These are phyloP conservation scores for Umbelopsis sp. DNA, from an alignment of 192 early-diverging fungal species.

Conservation along the genomic window DNA sequence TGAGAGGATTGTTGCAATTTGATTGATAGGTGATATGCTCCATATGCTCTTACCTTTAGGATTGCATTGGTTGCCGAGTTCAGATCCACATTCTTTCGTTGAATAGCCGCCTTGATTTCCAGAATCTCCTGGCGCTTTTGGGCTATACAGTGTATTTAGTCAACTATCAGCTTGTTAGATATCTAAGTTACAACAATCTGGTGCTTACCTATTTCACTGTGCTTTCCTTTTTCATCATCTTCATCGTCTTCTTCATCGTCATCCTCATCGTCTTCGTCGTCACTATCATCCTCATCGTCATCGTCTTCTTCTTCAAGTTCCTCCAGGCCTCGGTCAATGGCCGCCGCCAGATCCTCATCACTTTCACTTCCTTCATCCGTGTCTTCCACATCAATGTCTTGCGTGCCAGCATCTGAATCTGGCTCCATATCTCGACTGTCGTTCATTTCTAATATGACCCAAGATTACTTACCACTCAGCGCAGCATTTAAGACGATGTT, in stretches of 20 bases:
- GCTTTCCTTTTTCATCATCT: conserved; percentile 39
- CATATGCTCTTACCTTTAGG: conserved; percentile 57
- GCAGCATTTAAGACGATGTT: conserved; percentile 22
- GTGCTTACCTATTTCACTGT: conserved; percentile 44
- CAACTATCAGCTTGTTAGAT: conserved; percentile 5
- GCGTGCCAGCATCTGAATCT: conserved; percentile 36
- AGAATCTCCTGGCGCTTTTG: conserved; percentile 64
- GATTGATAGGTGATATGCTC: not conserved
- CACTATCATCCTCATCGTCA: conserved; percentile 52
- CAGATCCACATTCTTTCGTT: conserved; percentile 56
- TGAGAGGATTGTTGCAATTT: not conserved
- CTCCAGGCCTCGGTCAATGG: conserved; percentile 45
- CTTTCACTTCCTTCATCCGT: conserved; percentile 49
- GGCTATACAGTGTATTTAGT: conserved; percentile 31
- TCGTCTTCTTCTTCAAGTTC: conserved; percentile 55
- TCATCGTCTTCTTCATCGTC: conserved; percentile 57
- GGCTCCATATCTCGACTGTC: conserved; percentile 37
- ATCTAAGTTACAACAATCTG: no score
- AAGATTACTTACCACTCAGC: conserved; percentile 29
- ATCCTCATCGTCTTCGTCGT: conserved; percentile 55
- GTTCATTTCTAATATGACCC: conserved; percentile 38
- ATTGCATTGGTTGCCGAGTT: conserved; percentile 69
- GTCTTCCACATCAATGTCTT: conserved; percentile 48
- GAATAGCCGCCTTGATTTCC: conserved; percentile 61
- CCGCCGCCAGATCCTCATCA: conserved; percentile 45